Evolutionary conservation across 306 rosid genomes (phyloP), one percentile per base, ranked within the genome.

Genomic region (Gastrolobium bilobum): DNA sequence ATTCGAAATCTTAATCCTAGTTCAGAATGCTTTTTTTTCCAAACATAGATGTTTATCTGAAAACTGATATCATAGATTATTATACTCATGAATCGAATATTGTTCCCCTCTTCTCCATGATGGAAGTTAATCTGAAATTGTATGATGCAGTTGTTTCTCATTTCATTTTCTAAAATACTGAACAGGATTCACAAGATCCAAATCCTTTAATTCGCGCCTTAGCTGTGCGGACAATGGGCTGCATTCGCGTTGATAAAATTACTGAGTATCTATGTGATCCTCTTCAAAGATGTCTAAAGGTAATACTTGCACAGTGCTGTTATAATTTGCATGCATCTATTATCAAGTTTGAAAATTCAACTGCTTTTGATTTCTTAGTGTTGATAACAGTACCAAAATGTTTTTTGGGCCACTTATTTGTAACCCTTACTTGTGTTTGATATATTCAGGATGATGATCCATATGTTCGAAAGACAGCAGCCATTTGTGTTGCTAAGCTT

Each of bases 141-240:
- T n/a, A 30, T 79, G 44, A 52, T 53, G 6, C 50, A 62, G 10
- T 51, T 64, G 5, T 67, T 54, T 33, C 43, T 72, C 15, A 34
- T 62, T 60, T 73, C 9, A 43, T 73, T 83, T 33, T 73, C 5
- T 83, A 56, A 67, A 70, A 78, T 73, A 75, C 60, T 85, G 31
- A 30, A 76, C 92, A 96, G 99, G 99, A 96, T 87, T 96, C 99
- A 50, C 99, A 93, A 81, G 99, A 96, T 84, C 98, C 99, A 76
- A 96, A 96, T 87, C 99, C 99, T 59, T 82, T 96, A 73, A 96
- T 96, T 78, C 98, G 99, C 50, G 99, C 99, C 54, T 87, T 96
- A 84, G 99, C 99, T 20, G 99, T 96, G 47, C 84, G 99, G 82
- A 96, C 99, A 63, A 96, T 96, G 99, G 99, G 99, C 58, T 96